Evolutionary conservation across 352 stramenopile genomes (phyloP).

Genomic region (Thalassiosira livingstoniorum): DNA sequence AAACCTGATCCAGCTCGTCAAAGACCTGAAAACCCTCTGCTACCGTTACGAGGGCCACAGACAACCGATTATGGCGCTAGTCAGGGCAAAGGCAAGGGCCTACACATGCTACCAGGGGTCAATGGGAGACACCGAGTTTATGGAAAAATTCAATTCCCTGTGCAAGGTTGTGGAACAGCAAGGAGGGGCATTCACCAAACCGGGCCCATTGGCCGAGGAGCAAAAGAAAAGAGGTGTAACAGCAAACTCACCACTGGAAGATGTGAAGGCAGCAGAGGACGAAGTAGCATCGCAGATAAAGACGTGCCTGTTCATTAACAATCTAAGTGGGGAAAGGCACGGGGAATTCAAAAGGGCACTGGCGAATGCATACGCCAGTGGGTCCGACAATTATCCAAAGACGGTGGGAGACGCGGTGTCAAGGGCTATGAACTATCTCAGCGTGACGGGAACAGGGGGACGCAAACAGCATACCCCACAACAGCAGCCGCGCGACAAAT

Average conservation of each 20-base stretch:
- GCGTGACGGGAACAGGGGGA: background rate
- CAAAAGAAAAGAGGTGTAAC: background rate
- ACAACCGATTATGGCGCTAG: background rate
- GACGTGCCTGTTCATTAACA: background rate
- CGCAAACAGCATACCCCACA: background rate
- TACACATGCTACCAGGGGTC: background rate
- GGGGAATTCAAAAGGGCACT: background rate
- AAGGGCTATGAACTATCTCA: background rate
- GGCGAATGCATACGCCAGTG: background rate
- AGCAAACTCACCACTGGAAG: background rate
- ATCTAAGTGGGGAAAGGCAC: background rate
- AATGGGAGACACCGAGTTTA: background rate
- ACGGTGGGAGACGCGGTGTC: background rate
- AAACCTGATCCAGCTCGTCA: background rate
- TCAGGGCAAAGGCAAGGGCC: background rate
- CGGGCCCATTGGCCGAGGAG: background rate
- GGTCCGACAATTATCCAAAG: background rate
- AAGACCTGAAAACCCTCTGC: background rate
- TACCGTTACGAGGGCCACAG: background rate
- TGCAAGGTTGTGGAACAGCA: background rate
- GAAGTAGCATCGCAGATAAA: background rate
- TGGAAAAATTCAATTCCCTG: background rate
- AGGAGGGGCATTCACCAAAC: background rate
- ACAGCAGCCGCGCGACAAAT: no score
- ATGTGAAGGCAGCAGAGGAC: background rate